Evolutionary conservation across 78 protist species (phyloP).

Genomic region (Cavenderia fasciculata): DNA sequence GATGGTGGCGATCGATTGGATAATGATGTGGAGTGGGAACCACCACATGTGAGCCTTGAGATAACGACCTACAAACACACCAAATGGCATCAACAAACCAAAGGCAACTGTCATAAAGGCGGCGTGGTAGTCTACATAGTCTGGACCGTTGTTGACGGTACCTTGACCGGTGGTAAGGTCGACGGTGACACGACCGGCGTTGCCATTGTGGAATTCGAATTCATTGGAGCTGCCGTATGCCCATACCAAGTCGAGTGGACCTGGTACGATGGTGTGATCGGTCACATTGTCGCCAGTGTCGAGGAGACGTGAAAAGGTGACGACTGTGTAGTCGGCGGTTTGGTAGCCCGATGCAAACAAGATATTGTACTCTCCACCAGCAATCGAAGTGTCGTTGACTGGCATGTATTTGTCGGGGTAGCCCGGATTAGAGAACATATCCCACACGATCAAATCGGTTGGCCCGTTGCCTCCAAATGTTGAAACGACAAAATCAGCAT

Average conservation of each 20-base stretch:
- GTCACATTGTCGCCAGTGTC: conserved; percentile 35
- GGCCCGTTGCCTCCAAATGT: neutral
- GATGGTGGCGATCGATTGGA: neutral
- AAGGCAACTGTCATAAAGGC: conserved; percentile 54
- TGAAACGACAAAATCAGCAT: conserved; percentile 30
- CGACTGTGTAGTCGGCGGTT: conserved; percentile 6
- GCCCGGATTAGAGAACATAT: neutral
- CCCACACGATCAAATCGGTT: neutral
- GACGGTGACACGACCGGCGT: conserved; percentile 39
- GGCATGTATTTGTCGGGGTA: too few relatives aligned
- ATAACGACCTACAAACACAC: conserved; percentile 49
- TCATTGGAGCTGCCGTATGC: conserved; percentile 26
- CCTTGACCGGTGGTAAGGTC: neutral
- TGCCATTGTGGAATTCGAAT: conserved; percentile 13
- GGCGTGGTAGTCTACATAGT: conserved; percentile 36
- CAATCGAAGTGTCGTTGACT: neutral
- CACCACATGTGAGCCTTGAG: conserved; percentile 40
- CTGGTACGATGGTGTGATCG: conserved; percentile 10
- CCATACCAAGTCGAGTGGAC: conserved; percentile 35
- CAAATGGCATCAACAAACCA: conserved; percentile 67
- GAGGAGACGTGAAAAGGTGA: conserved; percentile 14
- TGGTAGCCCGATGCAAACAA: conserved; percentile 26
- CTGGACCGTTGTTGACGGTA: neutral
- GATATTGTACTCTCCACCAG: conserved; percentile 16
- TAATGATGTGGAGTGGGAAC: conserved; percentile 65